A percentile compares a stretch with the other conserved stretches of the same genome.
These are phyloP conservation scores for Diaporthe sp. DNA, from an alignment of 2,329 filamentous ascomycete species.

Conservation along the genomic window DNA sequence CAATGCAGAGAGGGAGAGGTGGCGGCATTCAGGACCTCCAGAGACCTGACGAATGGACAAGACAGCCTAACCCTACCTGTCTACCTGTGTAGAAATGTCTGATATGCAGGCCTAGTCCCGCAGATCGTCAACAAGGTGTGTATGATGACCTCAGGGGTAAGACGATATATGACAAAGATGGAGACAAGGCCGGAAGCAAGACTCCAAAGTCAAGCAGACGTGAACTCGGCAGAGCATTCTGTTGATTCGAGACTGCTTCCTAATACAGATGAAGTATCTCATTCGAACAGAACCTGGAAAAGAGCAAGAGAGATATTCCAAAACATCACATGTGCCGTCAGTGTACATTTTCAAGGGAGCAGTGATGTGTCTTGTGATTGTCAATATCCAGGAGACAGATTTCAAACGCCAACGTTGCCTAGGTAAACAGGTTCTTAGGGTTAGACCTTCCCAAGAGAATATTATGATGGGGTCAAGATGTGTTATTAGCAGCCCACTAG, in stretches of 20 bases:
- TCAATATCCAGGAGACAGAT: not conserved
- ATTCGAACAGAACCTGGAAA: not conserved
- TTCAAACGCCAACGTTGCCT: too few relatives aligned
- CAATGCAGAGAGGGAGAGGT: not conserved
- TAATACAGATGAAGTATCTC: not conserved
- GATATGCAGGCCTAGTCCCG: not conserved
- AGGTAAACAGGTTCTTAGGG: not conserved
- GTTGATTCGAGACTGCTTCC: not conserved
- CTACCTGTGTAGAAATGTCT: not conserved
- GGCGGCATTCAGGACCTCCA: not conserved
- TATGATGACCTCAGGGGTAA: not conserved
- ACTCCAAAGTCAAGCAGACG: not conserved
- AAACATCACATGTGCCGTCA: not conserved
- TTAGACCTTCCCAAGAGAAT: not conserved
- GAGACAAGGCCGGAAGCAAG: not conserved
- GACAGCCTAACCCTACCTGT: not conserved
- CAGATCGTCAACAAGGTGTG: not conserved
- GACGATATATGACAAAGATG: not conserved
- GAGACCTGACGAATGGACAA: not conserved
- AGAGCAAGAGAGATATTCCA: not conserved
- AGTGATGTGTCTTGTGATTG: not conserved
- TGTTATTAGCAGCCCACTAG: not conserved
- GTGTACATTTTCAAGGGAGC: not conserved
- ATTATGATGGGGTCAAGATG: not conserved
- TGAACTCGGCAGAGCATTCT: not conserved